Evolutionary conservation across 805 yeast genomes (phyloP).

Genomic region (Novakomyces olei): DNA sequence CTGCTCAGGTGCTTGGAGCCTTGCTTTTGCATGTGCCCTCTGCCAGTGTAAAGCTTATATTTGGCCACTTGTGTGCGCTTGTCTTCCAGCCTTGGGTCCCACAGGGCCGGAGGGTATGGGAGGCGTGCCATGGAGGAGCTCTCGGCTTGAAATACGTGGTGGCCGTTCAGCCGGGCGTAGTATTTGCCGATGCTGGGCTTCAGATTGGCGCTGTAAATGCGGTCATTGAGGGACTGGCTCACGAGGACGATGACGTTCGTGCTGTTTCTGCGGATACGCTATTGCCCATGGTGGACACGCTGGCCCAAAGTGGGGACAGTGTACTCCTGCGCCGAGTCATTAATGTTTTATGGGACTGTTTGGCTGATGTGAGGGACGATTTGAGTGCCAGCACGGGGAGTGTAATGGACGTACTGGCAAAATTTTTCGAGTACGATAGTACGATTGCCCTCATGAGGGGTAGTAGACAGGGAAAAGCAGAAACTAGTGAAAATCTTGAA

Average conservation of each 20-base stretch:
- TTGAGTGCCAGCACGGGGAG: conserved; percentile 86
- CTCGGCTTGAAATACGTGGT: conserved; percentile 81
- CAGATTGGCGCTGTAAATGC: conserved; percentile 55
- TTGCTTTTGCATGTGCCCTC: conserved; percentile 51
- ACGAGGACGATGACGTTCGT: conserved; percentile 82
- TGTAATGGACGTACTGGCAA: conserved; percentile 81
- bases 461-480: conserved; percentile 40
- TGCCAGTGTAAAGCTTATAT: conserved; percentile 36
- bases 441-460: conserved; percentile 55
- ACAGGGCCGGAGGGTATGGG: conserved; percentile 52
- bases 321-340: conserved; percentile 18
- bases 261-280: conserved; percentile 88
- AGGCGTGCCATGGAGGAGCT: conserved; percentile 96
- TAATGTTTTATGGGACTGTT: conserved; percentile 73
- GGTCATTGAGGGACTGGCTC: conserved; percentile 62
- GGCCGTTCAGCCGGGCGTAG: conserved; percentile 63
- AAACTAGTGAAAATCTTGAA: conserved; percentile 22
- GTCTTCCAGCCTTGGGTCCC: conserved; percentile 38
- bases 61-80: conserved; percentile 39
- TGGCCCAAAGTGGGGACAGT: conserved; percentile 38
- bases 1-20: conserved; percentile 87
- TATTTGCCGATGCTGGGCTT: conserved; percentile 32
- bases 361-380: conserved; percentile 72
- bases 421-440: conserved; percentile 57
- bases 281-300: conserved; percentile 72